phyloP scores from a whole-genome alignment of 805 yeast genomes.

The Pichia heedii region DNA sequence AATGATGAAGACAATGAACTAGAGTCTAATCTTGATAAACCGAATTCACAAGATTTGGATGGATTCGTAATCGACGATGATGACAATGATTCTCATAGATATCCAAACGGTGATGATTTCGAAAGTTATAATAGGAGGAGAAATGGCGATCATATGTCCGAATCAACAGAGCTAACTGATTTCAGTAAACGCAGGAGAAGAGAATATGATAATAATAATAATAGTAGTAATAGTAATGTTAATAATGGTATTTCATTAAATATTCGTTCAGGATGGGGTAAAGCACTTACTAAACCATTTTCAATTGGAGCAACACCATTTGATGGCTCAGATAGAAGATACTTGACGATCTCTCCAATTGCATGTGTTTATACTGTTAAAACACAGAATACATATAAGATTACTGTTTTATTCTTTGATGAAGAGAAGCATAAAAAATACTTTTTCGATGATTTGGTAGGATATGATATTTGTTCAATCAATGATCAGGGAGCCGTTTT shows the following conservation, averaged over 20 bases:
- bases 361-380: slow-evolving; percentile 80
- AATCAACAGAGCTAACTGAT: slow-evolving; percentile 11
- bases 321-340: slow-evolving; percentile 50
- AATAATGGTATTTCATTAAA: not conserved
- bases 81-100: slow-evolving; percentile 32
- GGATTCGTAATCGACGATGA: slow-evolving; percentile 61
- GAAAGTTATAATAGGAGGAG: slow-evolving; percentile 6
- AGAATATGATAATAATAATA: not conserved
- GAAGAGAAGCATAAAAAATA: slow-evolving; percentile 66
- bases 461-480: slow-evolving; percentile 69
- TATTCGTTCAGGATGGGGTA: slow-evolving; percentile 8
- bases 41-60: slow-evolving; percentile 32
- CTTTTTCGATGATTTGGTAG: slow-evolving; percentile 69
- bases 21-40: slow-evolving; percentile 17
- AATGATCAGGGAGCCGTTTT: slow-evolving; percentile 58
- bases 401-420: slow-evolving; percentile 87
- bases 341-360: slow-evolving; percentile 65
- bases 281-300: slow-evolving; percentile 39
- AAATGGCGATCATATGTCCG: slow-evolving; percentile 7
- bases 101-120: not conserved
- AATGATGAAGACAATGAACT: slow-evolving; percentile 14
- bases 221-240: not conserved
- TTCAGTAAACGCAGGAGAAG: slow-evolving; percentile 5
- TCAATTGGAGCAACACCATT: slow-evolving; percentile 90
- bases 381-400: slow-evolving; percentile 36